Evolutionary conservation across 768 basidiomycete genomes (phyloP).

Genomic region (Lactarius hengduanensis): DNA sequence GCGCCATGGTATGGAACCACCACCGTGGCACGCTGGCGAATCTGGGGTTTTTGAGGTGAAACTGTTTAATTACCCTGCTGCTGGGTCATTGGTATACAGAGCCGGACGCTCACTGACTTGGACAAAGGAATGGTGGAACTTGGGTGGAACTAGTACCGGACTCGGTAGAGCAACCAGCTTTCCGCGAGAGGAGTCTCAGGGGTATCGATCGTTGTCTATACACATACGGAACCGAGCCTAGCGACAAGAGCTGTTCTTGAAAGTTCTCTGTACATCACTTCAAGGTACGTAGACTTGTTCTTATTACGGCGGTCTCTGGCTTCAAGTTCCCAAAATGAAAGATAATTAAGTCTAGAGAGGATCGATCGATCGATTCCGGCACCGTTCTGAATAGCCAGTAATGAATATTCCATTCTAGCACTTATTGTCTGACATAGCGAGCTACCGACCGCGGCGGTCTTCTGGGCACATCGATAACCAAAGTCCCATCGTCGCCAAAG

Average conservation of each 20-base stretch:
- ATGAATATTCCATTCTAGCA: neutral
- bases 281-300: neutral
- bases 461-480: conserved; percentile 16
- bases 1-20: neutral
- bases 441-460: neutral
- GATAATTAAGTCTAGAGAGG: neutral
- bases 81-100: neutral
- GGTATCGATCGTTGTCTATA: neutral
- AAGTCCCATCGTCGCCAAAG: conserved; percentile 8
- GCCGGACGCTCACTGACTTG: neutral
- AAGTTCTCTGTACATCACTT: neutral
- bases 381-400: neutral
- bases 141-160: neutral
- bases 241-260: neutral
- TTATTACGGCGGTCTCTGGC: neutral
- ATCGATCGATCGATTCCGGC: neutral
- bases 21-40: neutral
- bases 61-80: neutral
- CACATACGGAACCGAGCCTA: neutral
- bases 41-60: neutral
- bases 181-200: neutral
- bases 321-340: neutral
- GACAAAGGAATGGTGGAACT: neutral
- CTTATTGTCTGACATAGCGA: neutral
- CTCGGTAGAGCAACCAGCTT: neutral